Conservation (phyloP, 1,139 yeast species). For the Taphrina deformans region DNA sequence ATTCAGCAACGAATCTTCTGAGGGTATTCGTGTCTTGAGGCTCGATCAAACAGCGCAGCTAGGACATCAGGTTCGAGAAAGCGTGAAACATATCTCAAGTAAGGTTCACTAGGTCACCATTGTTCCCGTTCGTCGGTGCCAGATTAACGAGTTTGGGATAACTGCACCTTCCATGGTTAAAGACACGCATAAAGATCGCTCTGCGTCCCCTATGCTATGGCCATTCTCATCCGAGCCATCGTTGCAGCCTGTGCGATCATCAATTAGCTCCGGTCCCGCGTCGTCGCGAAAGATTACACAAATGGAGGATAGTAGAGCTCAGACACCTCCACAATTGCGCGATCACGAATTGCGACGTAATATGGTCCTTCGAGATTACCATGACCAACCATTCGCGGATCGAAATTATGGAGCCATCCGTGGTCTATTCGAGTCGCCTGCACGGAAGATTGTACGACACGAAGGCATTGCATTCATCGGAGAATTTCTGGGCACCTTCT, state of each 20-base stretch:
- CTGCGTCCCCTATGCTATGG: neutral
- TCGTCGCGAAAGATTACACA: neutral
- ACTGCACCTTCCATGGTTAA: neutral
- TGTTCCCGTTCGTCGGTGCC: neutral
- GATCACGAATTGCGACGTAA: constrained; percentile 3
- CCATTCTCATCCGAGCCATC: neutral
- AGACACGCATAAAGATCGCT: neutral
- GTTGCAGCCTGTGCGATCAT: neutral
- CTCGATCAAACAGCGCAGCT: too few species aligned
- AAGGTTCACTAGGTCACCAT: neutral
- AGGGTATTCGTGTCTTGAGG: too few species aligned
- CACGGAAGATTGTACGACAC: constrained; percentile 18
- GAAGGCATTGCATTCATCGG: constrained; percentile 53
- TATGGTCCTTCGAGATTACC: constrained; percentile 22
- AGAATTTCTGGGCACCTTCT: constrained; percentile 83
- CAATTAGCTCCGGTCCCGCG: neutral
- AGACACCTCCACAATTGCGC: neutral
- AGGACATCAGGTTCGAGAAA: too few species aligned
- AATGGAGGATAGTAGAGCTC: neutral
- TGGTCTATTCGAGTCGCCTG: constrained; percentile 24
- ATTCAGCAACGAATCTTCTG: neutral
- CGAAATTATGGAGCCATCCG: constrained; percentile 31
- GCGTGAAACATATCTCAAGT: constrained; percentile 2
- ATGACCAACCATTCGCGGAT: constrained; percentile 27
- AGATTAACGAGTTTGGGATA: neutral